These are phyloP conservation scores for Calocera viscosa DNA, from an alignment of 768 basidiomycete species.

Conservation along the genomic window DNA sequence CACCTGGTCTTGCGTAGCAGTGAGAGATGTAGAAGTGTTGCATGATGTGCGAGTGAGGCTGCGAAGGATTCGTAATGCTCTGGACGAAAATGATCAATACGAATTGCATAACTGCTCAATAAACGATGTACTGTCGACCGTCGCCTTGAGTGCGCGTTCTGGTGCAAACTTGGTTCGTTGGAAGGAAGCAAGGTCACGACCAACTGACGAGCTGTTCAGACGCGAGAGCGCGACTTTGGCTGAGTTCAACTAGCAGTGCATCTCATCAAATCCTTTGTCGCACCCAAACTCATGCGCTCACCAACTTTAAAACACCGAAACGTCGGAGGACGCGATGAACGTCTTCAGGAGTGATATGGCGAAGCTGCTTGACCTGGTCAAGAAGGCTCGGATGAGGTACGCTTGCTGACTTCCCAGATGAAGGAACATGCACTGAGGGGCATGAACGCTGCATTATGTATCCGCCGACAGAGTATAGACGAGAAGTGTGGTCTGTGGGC, in stretches of 20 bases:
- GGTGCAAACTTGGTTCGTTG: constrained; percentile 61
- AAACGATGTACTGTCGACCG: constrained; percentile 78
- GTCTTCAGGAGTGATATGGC: no score
- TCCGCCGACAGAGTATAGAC: no score
- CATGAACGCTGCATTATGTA: no score
- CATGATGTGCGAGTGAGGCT: constrained; percentile 83
- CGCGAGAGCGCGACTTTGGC: constrained; percentile 87
- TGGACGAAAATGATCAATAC: constrained; percentile 26
- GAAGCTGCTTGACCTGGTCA: no score
- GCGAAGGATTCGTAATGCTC: constrained; percentile 92
- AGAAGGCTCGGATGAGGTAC: no score
- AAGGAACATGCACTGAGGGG: no score
- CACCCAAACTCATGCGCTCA: no score
- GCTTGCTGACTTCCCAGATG: no score
- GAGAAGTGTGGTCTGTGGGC: no score
- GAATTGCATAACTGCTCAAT: neutral
- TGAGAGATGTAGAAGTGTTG: constrained; percentile 56
- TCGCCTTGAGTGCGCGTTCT: constrained; percentile 68
- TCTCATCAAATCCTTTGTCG: no score
- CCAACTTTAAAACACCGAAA: no score
- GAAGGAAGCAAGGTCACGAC: constrained; percentile 68
- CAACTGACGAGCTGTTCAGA: constrained; percentile 58
- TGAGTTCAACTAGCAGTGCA: constrained; percentile 87
- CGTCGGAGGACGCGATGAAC: no score
- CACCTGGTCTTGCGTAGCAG: constrained; percentile 62